Conservation (phyloP, 1,284 basidiomycete genomes). For the Bjerkandera adusta region DNA sequence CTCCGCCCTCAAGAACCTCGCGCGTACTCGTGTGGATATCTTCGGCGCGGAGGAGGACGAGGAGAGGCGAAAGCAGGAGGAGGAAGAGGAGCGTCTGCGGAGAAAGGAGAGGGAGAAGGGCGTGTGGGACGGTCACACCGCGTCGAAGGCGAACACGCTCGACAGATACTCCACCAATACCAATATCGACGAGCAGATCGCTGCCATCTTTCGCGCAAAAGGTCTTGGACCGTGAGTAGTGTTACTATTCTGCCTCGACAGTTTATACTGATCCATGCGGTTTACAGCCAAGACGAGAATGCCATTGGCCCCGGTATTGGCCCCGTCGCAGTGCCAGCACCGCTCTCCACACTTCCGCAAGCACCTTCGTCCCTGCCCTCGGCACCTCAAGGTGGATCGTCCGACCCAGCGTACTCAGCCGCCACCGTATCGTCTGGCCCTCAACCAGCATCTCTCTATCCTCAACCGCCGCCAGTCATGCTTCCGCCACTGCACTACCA, state of each 20-base stretch:
- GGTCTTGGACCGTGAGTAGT: constrained; percentile 73
- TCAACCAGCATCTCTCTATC: constrained; percentile 71
- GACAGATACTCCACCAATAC: constrained; percentile 89
- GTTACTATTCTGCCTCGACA: constrained; percentile 13
- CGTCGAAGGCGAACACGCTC: constrained; percentile 83
- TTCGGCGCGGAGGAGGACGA: constrained; percentile 92
- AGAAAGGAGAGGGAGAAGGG: constrained; percentile 87
- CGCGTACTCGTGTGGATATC: constrained; percentile 89
- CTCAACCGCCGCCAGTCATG: constrained; percentile 66
- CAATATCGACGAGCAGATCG: constrained; percentile 94
- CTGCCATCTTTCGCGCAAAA: constrained; percentile 87
- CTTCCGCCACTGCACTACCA: constrained; percentile 81
- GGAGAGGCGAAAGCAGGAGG: constrained; percentile 79
- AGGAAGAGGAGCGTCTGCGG: constrained; percentile 77
- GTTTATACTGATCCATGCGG: constrained; percentile 12
- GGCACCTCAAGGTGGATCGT: constrained; percentile 48
- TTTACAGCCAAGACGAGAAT: constrained; percentile 60
- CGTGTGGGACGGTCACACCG: constrained; percentile 95
- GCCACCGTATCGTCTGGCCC: constrained; percentile 80
- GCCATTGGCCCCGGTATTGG: constrained; percentile 85
- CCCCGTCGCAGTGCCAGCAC: constrained; percentile 66
- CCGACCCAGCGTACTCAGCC: constrained; percentile 58
- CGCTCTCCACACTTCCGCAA: constrained; percentile 57
- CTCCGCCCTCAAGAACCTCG: constrained; percentile 87
- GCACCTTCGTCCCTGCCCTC: constrained; percentile 65